Percentiles rank a stretch among this genome's conserved stretches.
phyloP scores from a whole-genome alignment of 768 basidiomycete species.

The Lentinula aciculospora region DNA sequence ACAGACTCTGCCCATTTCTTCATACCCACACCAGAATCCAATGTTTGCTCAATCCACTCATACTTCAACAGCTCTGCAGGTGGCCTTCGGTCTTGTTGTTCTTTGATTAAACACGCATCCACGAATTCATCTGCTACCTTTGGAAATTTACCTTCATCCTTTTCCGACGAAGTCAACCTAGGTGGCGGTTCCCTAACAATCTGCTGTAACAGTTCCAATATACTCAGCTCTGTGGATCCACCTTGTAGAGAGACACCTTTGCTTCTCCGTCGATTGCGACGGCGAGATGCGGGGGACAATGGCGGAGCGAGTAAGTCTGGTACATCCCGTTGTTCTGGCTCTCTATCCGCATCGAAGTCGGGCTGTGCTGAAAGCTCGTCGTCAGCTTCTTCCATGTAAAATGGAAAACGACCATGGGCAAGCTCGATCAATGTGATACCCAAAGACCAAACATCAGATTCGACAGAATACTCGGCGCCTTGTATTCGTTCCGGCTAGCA shows the following conservation, averaged over 20 bases:
- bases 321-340: neutral
- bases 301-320: constrained; percentile 3
- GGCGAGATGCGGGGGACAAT: constrained; percentile 26
- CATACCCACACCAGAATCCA: neutral
- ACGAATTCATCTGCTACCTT: constrained; percentile 78
- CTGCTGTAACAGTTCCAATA: constrained; percentile 92
- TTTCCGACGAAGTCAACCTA: constrained; percentile 47
- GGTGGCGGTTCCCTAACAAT: constrained; percentile 99
- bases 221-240: constrained; percentile 96
- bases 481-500: constrained; percentile 97
- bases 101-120: constrained; percentile 86
- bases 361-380: neutral
- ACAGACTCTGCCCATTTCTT: constrained; percentile 3
- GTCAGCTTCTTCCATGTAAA: constrained; percentile 28
- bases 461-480: constrained; percentile 96
- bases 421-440: constrained; percentile 97
- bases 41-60: neutral
- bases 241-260: constrained; percentile 92
- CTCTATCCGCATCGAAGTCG: neutral
- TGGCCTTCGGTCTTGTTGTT: constrained; percentile 74
- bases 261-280: constrained; percentile 75
- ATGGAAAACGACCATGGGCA: constrained; percentile 95
- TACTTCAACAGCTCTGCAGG: constrained; percentile 72
- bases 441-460: constrained; percentile 98
- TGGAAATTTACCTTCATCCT: constrained; percentile 55